phyloP scores from a whole-genome alignment of 2,329 filamentous ascomycete species.

The Trichoderma asperellum region DNA sequence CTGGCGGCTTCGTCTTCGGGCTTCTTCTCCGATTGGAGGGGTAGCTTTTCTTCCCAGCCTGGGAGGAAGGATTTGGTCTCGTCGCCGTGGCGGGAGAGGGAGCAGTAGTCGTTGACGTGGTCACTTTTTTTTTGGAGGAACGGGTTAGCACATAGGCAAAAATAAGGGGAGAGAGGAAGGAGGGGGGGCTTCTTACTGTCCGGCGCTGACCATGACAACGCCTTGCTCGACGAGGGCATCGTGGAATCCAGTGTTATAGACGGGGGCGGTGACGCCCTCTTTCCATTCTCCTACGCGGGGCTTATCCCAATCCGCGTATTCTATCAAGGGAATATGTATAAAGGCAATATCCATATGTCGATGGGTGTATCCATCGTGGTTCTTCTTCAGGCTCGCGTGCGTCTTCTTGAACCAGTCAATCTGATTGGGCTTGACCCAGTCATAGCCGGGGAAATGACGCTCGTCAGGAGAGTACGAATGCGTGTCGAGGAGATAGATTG shows the following conservation, averaged over 20 bases:
- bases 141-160: not conserved
- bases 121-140: constrained; percentile 63
- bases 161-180: not conserved
- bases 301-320: constrained; percentile 70
- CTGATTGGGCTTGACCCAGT: constrained; percentile 94
- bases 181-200: constrained; percentile 66
- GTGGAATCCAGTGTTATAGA: constrained; percentile 90
- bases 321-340: constrained; percentile 93
- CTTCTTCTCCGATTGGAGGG: constrained; percentile 37
- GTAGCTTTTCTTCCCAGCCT: constrained; percentile 30
- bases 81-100: constrained; percentile 58
- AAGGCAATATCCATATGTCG: constrained; percentile 96
- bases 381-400: constrained; percentile 71
- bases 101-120: constrained; percentile 96
- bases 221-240: constrained; percentile 86
- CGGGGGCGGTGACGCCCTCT: constrained; percentile 84
- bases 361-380: constrained; percentile 83
- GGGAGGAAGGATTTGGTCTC: constrained; percentile 29
- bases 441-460: constrained; percentile 85
- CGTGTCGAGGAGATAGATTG: constrained; percentile 92
- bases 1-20: constrained; percentile 39
- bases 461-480: constrained; percentile 92
- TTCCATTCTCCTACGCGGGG: constrained; percentile 70
- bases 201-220: constrained; percentile 84
- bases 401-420: constrained; percentile 93